phyloP scores from a whole-genome alignment of 352 stramenopile species.

The Phytophthora europaea region DNA sequence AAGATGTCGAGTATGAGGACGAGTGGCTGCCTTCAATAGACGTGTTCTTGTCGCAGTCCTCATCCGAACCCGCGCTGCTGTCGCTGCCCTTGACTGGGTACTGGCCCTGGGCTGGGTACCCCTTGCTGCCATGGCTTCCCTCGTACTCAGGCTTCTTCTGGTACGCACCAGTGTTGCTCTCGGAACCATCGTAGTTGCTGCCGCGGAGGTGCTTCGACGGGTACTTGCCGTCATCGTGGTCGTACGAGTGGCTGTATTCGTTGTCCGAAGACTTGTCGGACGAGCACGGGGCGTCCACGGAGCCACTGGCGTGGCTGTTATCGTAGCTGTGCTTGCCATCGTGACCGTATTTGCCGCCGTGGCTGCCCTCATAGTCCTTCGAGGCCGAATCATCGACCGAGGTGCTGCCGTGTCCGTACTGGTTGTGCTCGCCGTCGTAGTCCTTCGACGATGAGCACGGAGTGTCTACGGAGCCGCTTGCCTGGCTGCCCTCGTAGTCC shows the following conservation, averaged over 20 bases:
- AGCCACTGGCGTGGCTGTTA: conserved; percentile 6
- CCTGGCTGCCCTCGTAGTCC: neutral
- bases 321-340: conserved; percentile 5
- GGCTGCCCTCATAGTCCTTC: neutral
- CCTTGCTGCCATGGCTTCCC: conserved; percentile 3
- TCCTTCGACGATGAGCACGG: neutral
- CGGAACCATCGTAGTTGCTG: conserved; percentile 18
- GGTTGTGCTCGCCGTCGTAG: neutral
- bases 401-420: neutral
- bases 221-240: conserved; percentile 15
- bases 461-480: neutral
- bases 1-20: neutral
- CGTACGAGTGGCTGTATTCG: conserved; percentile 9
- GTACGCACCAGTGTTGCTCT: conserved; percentile 10
- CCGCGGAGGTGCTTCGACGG: conserved; percentile 29
- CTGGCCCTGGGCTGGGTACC: conserved; percentile 8
- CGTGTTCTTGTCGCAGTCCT: conserved; percentile 2
- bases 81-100: conserved; percentile 10
- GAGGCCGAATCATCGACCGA: neutral
- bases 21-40: conserved; percentile 5
- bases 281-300: conserved; percentile 14
- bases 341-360: conserved; percentile 1
- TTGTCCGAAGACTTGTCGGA: conserved; percentile 17
- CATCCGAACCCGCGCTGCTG: conserved; percentile 4
- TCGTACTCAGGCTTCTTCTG: conserved; percentile 12